Percentiles rank a stretch among this genome's conserved stretches.
These are phyloP conservation scores for Euphorbia pulcherrima DNA, from an alignment of 345 rosid genomes.

Conservation along the genomic window DNA sequence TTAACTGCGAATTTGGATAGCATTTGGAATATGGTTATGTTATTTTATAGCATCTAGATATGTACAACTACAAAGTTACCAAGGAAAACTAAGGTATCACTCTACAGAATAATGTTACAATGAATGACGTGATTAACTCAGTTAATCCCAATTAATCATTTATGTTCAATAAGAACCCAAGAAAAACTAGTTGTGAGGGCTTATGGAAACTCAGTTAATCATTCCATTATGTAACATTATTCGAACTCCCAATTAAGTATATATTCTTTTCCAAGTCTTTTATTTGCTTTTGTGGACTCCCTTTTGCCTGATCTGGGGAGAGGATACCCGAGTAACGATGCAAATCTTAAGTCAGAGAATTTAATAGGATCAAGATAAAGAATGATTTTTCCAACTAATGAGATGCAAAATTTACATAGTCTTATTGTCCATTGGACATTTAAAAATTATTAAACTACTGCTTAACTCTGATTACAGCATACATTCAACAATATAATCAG, in stretches of 20 bases:
- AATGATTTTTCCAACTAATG: neutral
- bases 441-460: neutral
- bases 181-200: neutral
- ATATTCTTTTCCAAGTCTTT: neutral
- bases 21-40: no score
- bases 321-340: neutral
- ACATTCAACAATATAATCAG: conserved; percentile 6
- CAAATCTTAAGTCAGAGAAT: neutral
- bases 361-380: neutral
- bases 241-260: neutral
- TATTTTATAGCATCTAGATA: no score
- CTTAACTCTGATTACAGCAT: neutral
- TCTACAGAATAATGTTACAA: no score
- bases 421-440: neutral
- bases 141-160: no score
- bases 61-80: no score
- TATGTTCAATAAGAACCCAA: neutral
- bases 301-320: neutral
- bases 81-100: no score
- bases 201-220: neutral
- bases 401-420: neutral
- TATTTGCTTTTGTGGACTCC: neutral
- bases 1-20: no score
- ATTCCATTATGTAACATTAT: neutral
- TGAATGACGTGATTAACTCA: no score